Evolutionary conservation across 345 rosid genomes (phyloP), one percentile per base, ranked within the genome.

Genomic region (Boechera retrofracta): DNA sequence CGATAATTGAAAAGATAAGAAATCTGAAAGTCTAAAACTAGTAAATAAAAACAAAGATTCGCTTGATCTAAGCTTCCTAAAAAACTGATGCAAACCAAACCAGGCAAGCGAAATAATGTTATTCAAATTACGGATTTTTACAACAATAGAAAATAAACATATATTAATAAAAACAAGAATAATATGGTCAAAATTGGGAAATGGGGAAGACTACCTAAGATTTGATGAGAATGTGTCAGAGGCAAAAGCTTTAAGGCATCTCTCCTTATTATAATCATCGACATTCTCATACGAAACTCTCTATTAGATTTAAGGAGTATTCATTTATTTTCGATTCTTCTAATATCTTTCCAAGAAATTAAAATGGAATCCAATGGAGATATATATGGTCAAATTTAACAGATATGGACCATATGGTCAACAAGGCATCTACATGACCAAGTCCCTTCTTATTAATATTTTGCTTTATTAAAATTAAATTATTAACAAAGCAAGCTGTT

Each of bases 201-300:
- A 59, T 72, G 77, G 49, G 74, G 62, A 78, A 58, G 77, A 78
- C 77, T 73, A 13, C 80, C 65, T 64, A 63, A 77, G 61, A 26
- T 71, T 77, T 71, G 80, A 71, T 64, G 80, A 71, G 66, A 77
- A 71, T 73, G 69, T 78, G 82, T 78, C 74, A 78, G 82, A 64
- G 48, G 58, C 29, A 51, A 33, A 52, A 41, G 65, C 52, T 77
- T 26, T 24, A 42, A 39, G 47, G 32, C 75, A 36, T 69, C 49
- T 13, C 69, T 28, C 1, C 54, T 26, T 39, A 33, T 33, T 39
- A 64, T 45, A 45, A 8, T 52, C 33, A 68, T 60, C 62, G 31
- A 51, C 38, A 41, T 64, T 33, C 47, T 16, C 36, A 10, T 59
- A 59, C 45, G 28, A 38, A 38, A 28, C 7, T 47, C 10, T 67